phyloP scores from a whole-genome alignment of 768 basidiomycete genomes.

The Pleurotus salmoneostramineus region DNA sequence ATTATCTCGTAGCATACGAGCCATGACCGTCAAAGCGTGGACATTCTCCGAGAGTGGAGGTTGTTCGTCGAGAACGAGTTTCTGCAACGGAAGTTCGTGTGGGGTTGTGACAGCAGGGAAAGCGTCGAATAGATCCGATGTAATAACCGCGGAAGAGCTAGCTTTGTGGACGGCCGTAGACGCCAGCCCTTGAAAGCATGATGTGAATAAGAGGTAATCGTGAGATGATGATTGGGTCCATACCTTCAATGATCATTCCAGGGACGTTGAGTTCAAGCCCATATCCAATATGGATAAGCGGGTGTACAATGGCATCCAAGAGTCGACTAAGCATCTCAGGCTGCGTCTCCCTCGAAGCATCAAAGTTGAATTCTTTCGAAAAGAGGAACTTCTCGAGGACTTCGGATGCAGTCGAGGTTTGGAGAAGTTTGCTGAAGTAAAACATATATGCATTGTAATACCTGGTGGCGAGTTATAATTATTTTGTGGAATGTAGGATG shows the following conservation, averaged over 20 bases:
- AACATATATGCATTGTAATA: conserved; percentile 54
- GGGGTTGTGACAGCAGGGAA: neutral
- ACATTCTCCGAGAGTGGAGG: conserved; percentile 12
- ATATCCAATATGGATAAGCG: conserved; percentile 56
- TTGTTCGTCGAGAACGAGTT: neutral
- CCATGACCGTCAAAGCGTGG: conserved; percentile 50
- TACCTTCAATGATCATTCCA: conserved; percentile 54
- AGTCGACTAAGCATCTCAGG: conserved; percentile 41
- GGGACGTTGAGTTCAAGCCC: conserved; percentile 54
- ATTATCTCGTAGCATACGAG: conserved; percentile 49
- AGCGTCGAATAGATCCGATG: neutral
- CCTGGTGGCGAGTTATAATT: conserved; percentile 23
- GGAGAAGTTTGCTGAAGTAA: conserved; percentile 45
- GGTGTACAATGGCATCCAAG: conserved; percentile 50
- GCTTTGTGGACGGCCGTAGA: neutral
- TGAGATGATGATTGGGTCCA: too few relatives aligned
- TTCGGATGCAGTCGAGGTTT: conserved; percentile 34
- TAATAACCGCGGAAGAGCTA: neutral
- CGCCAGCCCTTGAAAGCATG: neutral
- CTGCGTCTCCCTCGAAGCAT: conserved; percentile 24
- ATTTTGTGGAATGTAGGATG: neutral
- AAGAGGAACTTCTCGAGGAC: conserved; percentile 64
- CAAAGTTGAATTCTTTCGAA: conserved; percentile 43
- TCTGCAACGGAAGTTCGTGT: neutral
- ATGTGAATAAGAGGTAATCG: too few relatives aligned